These are phyloP conservation scores for Scleroderma citrinum DNA, from an alignment of 768 basidiomycete genomes.

Conservation along the genomic window DNA sequence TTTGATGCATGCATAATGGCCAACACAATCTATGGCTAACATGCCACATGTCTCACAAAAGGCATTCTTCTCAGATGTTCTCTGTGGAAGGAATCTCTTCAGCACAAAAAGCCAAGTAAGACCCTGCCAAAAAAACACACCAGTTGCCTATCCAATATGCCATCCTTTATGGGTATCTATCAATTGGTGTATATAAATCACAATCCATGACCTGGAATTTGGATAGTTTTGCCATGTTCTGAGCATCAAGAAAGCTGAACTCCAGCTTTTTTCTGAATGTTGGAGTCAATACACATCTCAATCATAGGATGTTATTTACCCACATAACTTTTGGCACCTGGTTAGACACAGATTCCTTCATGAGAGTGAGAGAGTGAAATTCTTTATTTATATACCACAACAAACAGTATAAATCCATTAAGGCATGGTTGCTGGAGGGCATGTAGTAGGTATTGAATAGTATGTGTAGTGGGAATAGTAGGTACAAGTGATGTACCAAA, in stretches of 20 bases:
- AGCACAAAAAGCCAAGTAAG: not conserved
- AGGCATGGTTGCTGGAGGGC: too few species aligned
- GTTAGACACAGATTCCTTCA: conserved; percentile 81
- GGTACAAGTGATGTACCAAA: too few species aligned
- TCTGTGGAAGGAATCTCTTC: conserved; percentile 42
- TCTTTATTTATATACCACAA: not conserved
- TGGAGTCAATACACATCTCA: conserved; percentile 5
- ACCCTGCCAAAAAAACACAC: conserved; percentile 39
- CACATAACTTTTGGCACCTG: conserved; percentile 82
- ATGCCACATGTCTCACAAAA: conserved; percentile 95
- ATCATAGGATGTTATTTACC: conserved; percentile 14
- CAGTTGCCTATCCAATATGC: conserved; percentile 87
- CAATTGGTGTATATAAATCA: conserved; percentile 82
- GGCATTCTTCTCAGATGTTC: conserved; percentile 88
- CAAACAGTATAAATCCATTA: too few species aligned
- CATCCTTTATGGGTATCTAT: conserved; percentile 85
- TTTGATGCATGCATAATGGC: conserved; percentile 99
- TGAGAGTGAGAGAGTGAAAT: too few species aligned
- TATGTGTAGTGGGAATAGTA: too few species aligned
- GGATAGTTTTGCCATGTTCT: conserved; percentile 92
- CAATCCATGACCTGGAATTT: conserved; percentile 95
- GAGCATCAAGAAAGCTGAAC: conserved; percentile 89
- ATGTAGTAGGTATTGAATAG: too few species aligned
- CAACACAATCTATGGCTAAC: conserved; percentile 89
- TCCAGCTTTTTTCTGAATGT: conserved; percentile 82